Evolutionary conservation across 805 yeast genomes (phyloP).

Genomic region (Torulaspora franciscae): DNA sequence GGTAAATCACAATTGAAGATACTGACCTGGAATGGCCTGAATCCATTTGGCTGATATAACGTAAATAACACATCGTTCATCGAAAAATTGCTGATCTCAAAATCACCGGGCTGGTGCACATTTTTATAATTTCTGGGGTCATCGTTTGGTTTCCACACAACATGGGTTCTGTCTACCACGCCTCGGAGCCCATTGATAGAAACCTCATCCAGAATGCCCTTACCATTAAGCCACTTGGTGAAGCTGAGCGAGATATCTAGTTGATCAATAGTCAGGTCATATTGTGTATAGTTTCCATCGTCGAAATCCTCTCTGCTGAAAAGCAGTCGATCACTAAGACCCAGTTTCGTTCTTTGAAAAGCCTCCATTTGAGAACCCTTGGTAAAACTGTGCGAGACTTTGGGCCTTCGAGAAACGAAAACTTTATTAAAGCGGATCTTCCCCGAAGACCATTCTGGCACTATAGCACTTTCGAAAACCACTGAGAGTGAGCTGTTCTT

Average conservation of each 20-base stretch:
- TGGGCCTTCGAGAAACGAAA: slow-evolving; percentile 78
- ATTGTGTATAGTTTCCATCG: slow-evolving; percentile 95
- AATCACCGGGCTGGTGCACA: slow-evolving; percentile 77
- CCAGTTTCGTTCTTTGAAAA: slow-evolving; percentile 48
- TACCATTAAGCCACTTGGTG: slow-evolving; percentile 83
- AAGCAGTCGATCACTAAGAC: slow-evolving; percentile 29
- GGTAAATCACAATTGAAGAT: slow-evolving; percentile 83
- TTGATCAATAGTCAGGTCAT: slow-evolving; percentile 83
- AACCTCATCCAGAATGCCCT: slow-evolving; percentile 76
- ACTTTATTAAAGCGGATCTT: slow-evolving; percentile 80
- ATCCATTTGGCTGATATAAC: slow-evolving; percentile 71
- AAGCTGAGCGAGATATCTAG: slow-evolving; percentile 76
- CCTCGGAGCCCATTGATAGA: slow-evolving; percentile 86
- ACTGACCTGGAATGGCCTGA: slow-evolving; percentile 81
- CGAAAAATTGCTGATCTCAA: slow-evolving; percentile 77
- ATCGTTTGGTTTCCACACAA: slow-evolving; percentile 73
- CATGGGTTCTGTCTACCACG: slow-evolving; percentile 85
- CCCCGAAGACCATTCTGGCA: slow-evolving; percentile 90
- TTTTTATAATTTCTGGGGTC: slow-evolving; percentile 79
- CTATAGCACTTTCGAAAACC: slow-evolving; percentile 87
- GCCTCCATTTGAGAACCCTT: slow-evolving; percentile 75
- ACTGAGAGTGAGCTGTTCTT: slow-evolving; percentile 77
- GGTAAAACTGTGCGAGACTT: slow-evolving; percentile 44
- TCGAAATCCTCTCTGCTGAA: slow-evolving; percentile 46
- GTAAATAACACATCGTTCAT: slow-evolving; percentile 84